Conservation (phyloP, 169 alveolate genomes). For the Cryptosporidium sp. region DNA sequence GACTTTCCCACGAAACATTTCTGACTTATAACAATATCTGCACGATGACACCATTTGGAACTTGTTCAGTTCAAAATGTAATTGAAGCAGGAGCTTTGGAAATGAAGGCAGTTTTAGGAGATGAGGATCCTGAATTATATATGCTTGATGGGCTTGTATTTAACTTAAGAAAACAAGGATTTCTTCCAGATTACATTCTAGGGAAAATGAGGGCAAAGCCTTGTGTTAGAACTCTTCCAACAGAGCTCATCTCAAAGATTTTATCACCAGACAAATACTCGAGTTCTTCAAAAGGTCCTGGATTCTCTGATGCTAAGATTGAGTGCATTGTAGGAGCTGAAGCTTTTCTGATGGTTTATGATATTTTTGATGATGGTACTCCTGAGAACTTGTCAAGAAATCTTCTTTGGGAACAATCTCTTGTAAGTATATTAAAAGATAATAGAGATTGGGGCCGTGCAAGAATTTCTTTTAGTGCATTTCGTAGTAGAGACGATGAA, state of each 20-base stretch:
- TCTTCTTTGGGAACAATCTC: conserved; percentile 81
- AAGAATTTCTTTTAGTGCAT: conserved; percentile 80
- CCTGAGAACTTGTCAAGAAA: conserved; percentile 78
- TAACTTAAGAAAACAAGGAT: conserved; percentile 80
- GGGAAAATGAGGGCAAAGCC: conserved; percentile 79
- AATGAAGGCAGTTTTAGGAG: conserved; percentile 76
- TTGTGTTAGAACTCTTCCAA: conserved; percentile 80
- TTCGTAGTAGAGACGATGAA: conserved; percentile 82
- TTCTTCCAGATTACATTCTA: conserved; percentile 81
- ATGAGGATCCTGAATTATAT: conserved; percentile 80
- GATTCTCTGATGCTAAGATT: conserved; percentile 78
- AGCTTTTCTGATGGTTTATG: conserved; percentile 81
- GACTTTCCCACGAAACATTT: conserved; percentile 41
- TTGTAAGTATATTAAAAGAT: conserved; percentile 79
- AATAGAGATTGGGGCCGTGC: conserved; percentile 80
- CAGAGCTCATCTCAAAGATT: conserved; percentile 76
- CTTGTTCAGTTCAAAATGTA: conserved; percentile 79
- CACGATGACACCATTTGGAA: conserved; percentile 79
- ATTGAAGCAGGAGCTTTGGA: conserved; percentile 78
- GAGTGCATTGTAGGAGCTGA: conserved; percentile 79
- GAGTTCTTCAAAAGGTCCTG: conserved; percentile 77
- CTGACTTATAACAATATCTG: conserved; percentile 81
- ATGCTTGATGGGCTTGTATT: conserved; percentile 81
- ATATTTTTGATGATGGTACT: conserved; percentile 78
- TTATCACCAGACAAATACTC: conserved; percentile 67